Evolutionary conservation across 805 yeast species (phyloP).

Genomic region (Soucietia sequanensis): DNA sequence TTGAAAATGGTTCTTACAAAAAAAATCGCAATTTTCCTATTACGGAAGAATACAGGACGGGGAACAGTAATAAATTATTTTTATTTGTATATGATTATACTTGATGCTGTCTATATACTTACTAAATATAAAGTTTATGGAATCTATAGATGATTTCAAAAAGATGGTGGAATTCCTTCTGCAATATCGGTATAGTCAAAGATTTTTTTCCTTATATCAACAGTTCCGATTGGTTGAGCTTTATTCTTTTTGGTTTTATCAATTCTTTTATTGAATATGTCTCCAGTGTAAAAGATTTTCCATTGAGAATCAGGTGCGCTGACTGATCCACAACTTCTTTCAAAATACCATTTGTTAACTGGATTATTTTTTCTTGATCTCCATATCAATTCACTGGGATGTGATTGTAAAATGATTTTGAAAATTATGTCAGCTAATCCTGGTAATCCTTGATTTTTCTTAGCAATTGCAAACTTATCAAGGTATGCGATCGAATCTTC

Average conservation of each 20-base stretch:
- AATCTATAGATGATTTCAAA: constrained; percentile 9
- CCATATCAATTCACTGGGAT: constrained; percentile 80
- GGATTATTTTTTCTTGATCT: constrained; percentile 84
- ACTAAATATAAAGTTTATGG: too few relatives aligned
- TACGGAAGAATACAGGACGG: too few relatives aligned
- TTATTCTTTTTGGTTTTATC: constrained; percentile 14
- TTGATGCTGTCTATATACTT: too few relatives aligned
- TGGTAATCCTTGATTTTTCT: constrained; percentile 81
- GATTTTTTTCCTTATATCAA: constrained; percentile 32
- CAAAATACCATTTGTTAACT: constrained; percentile 97
- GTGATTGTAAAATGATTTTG: constrained; percentile 69
- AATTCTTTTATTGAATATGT: constrained; percentile 35
- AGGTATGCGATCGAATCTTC: constrained; percentile 60
- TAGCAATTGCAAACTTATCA: constrained; percentile 91
- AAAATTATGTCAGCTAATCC: constrained; percentile 93
- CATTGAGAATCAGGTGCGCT: constrained; percentile 33
- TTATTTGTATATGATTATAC: too few relatives aligned
- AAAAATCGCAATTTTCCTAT: too few relatives aligned
- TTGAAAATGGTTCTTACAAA: too few relatives aligned
- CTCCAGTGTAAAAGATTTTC: constrained; percentile 44
- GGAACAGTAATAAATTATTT: too few relatives aligned
- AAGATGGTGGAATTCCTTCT: constrained; percentile 57
- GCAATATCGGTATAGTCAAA: constrained; percentile 54
- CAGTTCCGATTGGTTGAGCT: constrained; percentile 12
- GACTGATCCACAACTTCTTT: constrained; percentile 74